Base-by-base conservation (phyloP, 1,284 basidiomycete species). In the Taiwanofungus camphoratus region DNA sequence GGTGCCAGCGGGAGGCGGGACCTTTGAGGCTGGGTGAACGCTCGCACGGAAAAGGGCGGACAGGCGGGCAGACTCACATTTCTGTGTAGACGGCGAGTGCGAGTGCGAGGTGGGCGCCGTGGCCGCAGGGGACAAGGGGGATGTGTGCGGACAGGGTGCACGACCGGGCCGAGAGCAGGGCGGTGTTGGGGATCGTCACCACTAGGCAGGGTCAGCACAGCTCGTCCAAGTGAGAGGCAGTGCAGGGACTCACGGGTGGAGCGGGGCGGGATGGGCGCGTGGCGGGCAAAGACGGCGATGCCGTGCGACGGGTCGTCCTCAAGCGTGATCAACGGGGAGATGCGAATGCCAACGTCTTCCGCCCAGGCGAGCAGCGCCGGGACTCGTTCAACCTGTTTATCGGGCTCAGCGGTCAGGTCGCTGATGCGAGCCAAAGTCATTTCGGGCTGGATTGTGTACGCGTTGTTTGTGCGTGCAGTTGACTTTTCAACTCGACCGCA, bases 81-180 rank as follows among this genome's bases (percentile, higher is more conserved):
- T 87, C 82, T 21, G 65, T 64, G 46, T 79, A 79, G 23, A 88
- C 59, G 8, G 79, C 82, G 18, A 84, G 61, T 15, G 82, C 65
- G 4, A 87, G 69, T 18, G 71, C 67, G 31, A 86, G 68, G 34
- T 77, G 74, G 2, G 80, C 79, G 29, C 67, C 73, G 29, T 72
- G 68, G 3, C 82, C 81, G 53, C 71, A 76, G 3, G 74, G 71
- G 16, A 62, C 61, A 19, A 66, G 52, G 0, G 68, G 53, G 23
- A 82, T 70, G 36, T 53, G 49, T 8, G 45, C 32, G 8, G 51
- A 39, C 13, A 60, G 66, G 26, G 66, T 63, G 58, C 75, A 82
- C 1, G 75, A 74, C 51, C 69, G 71, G 36, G 68, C 68, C 15
- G 85, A 87, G 6, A 88, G 66, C n/a, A 87, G 70, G 30, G 74